phyloP scores from a whole-genome alignment of 2,329 filamentous ascomycete species.

The Curvularia lunata region DNA sequence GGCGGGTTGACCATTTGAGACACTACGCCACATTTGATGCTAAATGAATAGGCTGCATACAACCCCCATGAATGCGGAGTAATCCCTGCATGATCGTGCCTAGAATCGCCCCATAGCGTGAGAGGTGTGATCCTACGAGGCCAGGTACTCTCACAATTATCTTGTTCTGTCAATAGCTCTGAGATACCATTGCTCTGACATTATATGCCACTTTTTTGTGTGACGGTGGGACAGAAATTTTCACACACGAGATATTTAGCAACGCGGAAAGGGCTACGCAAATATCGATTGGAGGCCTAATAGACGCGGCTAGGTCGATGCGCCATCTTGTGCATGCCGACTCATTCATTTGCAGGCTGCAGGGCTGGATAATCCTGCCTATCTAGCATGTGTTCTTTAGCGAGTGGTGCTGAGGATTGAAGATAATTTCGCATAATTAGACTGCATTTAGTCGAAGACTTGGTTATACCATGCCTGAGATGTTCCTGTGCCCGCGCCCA shows the following conservation, averaged over 20 bases:
- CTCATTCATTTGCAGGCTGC: neutral
- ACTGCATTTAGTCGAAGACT: neutral
- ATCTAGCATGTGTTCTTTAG: neutral
- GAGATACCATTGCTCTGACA: neutral
- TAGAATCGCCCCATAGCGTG: neutral
- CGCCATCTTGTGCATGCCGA: neutral
- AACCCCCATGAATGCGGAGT: neutral
- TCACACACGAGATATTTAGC: neutral
- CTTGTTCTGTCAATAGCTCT: too few species aligned
- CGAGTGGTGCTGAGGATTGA: neutral
- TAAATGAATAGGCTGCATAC: neutral
- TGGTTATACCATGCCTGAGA: neutral
- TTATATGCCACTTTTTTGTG: neutral
- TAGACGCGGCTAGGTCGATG: neutral
- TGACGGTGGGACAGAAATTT: neutral
- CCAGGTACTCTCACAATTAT: neutral
- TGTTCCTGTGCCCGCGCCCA: neutral
- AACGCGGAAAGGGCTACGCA: neutral
- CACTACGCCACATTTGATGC: neutral
- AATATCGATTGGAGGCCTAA: neutral
- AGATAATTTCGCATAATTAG: neutral
- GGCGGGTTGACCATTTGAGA: neutral
- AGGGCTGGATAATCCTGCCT: neutral
- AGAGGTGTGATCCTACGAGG: too few species aligned
- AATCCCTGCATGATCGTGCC: neutral